Percentiles rank a stretch among this genome's conserved stretches.
phyloP scores from a whole-genome alignment of 2,329 filamentous ascomycete species.

The Botrytis fragariae region DNA sequence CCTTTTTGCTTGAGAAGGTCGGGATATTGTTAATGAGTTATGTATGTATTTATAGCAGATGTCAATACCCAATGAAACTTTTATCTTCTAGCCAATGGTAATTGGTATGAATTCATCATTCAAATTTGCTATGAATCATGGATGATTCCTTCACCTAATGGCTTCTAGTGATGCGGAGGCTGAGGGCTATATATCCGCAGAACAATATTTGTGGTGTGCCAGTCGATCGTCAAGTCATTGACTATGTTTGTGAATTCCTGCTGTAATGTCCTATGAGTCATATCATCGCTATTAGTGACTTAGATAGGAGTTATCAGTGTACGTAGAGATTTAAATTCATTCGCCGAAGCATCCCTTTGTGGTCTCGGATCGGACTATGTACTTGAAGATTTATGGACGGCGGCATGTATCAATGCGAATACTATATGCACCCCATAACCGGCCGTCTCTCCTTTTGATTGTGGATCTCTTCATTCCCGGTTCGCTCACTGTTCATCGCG shows the following conservation, averaged over 20 bases:
- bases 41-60: not conserved
- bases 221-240: not conserved
- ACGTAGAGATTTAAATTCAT: not conserved
- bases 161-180: not conserved
- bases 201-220: not conserved
- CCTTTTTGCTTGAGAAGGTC: not conserved
- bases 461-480: not conserved
- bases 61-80: not conserved
- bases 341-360: not conserved
- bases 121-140: too few species aligned
- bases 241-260: not conserved
- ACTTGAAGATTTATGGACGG: not conserved
- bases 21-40: not conserved
- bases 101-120: not conserved
- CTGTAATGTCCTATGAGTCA: too few species aligned
- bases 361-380: not conserved
- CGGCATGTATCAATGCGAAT: not conserved
- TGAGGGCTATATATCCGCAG: not conserved
- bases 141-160: too few species aligned
- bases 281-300: not conserved
- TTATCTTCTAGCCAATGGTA: not conserved
- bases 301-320: not conserved
- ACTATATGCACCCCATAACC: not conserved
- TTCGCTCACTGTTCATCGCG: not conserved
- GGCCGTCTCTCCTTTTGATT: not conserved